phyloP scores from a whole-genome alignment of 805 yeast species.

The Ogataea corticis region DNA sequence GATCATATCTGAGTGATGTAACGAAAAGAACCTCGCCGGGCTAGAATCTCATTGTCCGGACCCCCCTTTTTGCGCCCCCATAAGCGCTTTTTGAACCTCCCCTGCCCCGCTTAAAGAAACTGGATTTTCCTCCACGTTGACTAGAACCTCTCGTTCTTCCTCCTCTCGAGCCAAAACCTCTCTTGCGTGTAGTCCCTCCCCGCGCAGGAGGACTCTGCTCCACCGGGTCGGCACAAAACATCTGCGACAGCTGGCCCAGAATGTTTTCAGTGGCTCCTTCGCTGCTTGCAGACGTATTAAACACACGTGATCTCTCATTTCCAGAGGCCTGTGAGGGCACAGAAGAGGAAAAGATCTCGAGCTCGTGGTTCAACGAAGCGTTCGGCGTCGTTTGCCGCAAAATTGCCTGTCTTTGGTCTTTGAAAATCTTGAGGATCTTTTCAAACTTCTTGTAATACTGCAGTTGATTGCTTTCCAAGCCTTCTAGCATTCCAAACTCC shows the following conservation, averaged over 20 bases:
- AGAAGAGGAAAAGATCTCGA: conserved; percentile 22
- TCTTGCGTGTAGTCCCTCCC: neutral
- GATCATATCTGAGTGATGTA: too few species aligned
- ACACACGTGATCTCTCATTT: neutral
- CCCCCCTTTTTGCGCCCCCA: neutral
- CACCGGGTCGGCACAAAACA: conserved; percentile 12
- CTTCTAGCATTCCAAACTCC: conserved; percentile 45
- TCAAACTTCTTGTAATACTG: conserved; percentile 29
- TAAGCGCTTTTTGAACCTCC: neutral
- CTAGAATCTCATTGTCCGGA: conserved; percentile 23
- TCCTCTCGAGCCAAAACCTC: conserved; percentile 1
- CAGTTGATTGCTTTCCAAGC: conserved; percentile 33
- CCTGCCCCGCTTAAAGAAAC: conserved; percentile 8
- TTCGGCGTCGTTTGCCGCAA: conserved; percentile 1
- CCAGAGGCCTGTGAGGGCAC: conserved; percentile 15
- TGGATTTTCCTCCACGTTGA: conserved; percentile 15
- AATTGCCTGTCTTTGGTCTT: conserved; percentile 18
- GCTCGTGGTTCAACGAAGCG: conserved; percentile 5
- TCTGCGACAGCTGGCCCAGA: conserved; percentile 18
- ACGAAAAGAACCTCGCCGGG: neutral
- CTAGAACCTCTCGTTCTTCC: conserved; percentile 11
- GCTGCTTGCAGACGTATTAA: neutral
- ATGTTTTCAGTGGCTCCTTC: conserved; percentile 11
- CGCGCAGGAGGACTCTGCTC: neutral
- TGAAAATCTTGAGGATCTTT: conserved; percentile 25